These are phyloP conservation scores for Backusella mclennaniae DNA, from an alignment of 192 early-diverging fungal species.

Conservation along the genomic window DNA sequence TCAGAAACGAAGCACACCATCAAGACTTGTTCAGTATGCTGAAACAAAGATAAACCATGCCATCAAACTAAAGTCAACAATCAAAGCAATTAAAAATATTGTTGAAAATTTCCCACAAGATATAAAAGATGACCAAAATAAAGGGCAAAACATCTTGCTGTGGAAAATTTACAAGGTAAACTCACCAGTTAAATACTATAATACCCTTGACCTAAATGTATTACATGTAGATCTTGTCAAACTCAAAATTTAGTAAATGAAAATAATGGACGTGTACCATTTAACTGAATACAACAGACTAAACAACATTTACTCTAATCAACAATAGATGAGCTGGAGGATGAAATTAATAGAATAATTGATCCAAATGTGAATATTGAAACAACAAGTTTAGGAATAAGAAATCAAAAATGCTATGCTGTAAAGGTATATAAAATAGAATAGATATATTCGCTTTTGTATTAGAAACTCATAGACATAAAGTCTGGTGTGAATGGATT, in stretches of 20 bases:
- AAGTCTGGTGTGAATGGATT: conserved; percentile 78
- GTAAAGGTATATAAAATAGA: conserved; percentile 53
- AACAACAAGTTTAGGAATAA: conserved; percentile 70
- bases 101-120: background rate
- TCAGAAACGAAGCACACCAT: conserved; percentile 26
- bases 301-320: background rate
- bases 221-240: conserved; percentile 36
- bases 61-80: conserved; percentile 64
- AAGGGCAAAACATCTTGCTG: background rate
- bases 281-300: background rate
- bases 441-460: background rate
- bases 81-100: conserved; percentile 44
- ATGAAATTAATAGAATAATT: conserved; percentile 59
- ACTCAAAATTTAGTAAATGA: background rate
- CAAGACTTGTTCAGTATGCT: conserved; percentile 46
- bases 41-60: conserved; percentile 68
- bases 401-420: conserved; percentile 86
- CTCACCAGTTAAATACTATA: background rate
- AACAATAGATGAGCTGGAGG: conserved; percentile 34
- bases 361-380: conserved; percentile 69
- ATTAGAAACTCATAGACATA: background rate
- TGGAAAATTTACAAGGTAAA: conserved; percentile 9
- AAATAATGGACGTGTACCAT: background rate
- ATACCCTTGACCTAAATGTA: background rate
- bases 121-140: background rate